Percentiles rank a stretch among this genome's conserved stretches.
These are phyloP conservation scores for Spergularia bocconei DNA, from an alignment of 148 eudicot species.

Conservation along the genomic window DNA sequence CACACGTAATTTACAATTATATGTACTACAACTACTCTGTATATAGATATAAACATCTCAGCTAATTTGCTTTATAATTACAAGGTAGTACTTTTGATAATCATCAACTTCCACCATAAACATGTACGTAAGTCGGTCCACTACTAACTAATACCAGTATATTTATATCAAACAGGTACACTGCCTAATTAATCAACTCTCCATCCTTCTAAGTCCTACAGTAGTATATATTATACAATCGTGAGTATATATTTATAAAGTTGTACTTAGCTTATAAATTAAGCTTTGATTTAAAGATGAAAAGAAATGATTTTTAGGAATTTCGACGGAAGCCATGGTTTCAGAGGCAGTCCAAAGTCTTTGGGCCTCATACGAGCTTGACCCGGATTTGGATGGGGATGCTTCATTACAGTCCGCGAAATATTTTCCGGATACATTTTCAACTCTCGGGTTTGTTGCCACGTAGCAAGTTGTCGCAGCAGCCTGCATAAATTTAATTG, in stretches of 20 bases:
- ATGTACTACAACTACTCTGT: constrained; percentile 14
- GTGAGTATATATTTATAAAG: background rate
- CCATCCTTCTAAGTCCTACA: background rate
- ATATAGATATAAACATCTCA: constrained; percentile 4
- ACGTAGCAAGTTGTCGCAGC: constrained; percentile 91
- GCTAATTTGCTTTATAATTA: constrained; percentile 22
- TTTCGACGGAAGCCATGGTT: constrained; percentile 39
- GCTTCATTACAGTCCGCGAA: constrained; percentile 80
- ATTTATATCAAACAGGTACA: background rate
- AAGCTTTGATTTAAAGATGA: background rate
- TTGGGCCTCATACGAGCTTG: constrained; percentile 49
- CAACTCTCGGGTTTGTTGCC: constrained; percentile 53
- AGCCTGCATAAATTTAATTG: constrained; percentile 38
- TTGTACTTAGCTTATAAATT: background rate
- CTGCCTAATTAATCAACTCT: background rate
- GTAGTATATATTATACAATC: background rate
- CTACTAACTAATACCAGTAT: constrained; percentile 13
- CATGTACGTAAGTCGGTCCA: constrained; percentile 4
- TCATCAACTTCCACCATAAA: constrained; percentile 1
- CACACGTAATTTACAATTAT: background rate
- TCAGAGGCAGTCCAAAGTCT: constrained; percentile 67
- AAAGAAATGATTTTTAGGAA: constrained; percentile 11
- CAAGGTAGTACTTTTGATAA: constrained; percentile 16
- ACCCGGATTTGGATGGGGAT: constrained; percentile 53
- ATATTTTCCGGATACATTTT: constrained; percentile 59